Evolutionary conservation across 768 basidiomycete genomes (phyloP), one percentile per base, ranked within the genome.

Genomic region (Tylopilus rubrobrunneus): DNA sequence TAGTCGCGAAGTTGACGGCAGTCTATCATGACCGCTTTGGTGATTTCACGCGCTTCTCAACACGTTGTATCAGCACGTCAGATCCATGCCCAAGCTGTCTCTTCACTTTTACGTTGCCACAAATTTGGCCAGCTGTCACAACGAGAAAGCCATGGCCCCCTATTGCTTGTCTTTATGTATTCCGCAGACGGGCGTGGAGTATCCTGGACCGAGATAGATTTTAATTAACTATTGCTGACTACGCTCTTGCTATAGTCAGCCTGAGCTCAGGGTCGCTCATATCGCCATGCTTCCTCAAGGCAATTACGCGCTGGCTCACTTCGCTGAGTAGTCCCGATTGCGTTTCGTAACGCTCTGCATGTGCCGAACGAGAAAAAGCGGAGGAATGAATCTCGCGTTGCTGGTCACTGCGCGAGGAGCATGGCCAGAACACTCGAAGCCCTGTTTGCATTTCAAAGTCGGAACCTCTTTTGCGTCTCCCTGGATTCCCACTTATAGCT

Each of bases 331-430:
- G 53, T 46, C 58, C 61, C 69, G 66, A 67, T 63, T 55, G 53
- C 63, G 56, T 71, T 58, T 63, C 68, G 67, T 71, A 67, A 71
- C 62, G 27, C 56, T 48, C 58, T 52, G 61, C 66, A 58, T 69
- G 68, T 71, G 59, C 61, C 58, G 52, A 59, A 49, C 57, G 56
- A 65, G 56, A 69, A 61, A 70, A 52, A 27, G 61, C 65, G 58
- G 63, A 61, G 59, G 66, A 66, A 69, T 71, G 70, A 68, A 71
- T 69, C 66, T 69, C 68, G 58, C 65, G 70, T 68, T 69, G 25
- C 25, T 25, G 66, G 57, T 15, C 57, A 58, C 62, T 71, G 67
- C 66, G 64, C 56, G 55, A 64, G 67, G 63, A 54, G 70, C 68
- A 70, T 67, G 70, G 60, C 68, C 52, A 68, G 68, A 69, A 60